A percentile compares a stretch with the other conserved stretches of the same genome.
Conservation (phyloP, 306 rosid species). For the Geum urbanum region DNA sequence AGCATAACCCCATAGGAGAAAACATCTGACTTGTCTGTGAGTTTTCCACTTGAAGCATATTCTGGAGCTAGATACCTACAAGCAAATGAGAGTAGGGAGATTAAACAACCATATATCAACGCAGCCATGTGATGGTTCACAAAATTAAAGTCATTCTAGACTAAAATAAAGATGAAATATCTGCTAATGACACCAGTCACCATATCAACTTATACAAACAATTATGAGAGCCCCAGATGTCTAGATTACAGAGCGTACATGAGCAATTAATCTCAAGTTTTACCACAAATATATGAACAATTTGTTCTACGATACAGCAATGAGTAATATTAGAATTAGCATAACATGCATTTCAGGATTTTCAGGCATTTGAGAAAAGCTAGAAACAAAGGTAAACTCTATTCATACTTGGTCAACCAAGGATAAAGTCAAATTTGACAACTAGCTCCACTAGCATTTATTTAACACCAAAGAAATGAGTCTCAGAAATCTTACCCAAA, state of each 20-base stretch:
- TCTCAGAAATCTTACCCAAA: conserved; percentile 62
- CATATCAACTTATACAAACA: not conserved
- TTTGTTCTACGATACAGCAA: not conserved
- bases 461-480: not conserved
- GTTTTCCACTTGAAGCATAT: conserved; percentile 94
- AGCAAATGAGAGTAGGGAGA: conserved; percentile 21
- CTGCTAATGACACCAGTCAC: not conserved
- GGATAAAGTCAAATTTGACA: conserved; percentile 1
- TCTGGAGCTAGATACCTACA: conserved; percentile 95
- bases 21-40: conserved; percentile 91
- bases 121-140: not conserved
- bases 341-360: not conserved
- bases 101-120: not conserved
- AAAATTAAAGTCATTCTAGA: not conserved
- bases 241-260: not conserved
- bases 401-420: not conserved
- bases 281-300: not conserved
- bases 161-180: not conserved
- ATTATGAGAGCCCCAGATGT: not conserved
- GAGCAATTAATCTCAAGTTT: not conserved
- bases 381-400: not conserved
- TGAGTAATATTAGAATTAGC: not conserved
- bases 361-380: not conserved
- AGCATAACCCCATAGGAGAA: conserved; percentile 95
- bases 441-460: not conserved